phyloP scores from a whole-genome alignment of 1,139 yeast genomes.

The Nematodospora anomalae region DNA sequence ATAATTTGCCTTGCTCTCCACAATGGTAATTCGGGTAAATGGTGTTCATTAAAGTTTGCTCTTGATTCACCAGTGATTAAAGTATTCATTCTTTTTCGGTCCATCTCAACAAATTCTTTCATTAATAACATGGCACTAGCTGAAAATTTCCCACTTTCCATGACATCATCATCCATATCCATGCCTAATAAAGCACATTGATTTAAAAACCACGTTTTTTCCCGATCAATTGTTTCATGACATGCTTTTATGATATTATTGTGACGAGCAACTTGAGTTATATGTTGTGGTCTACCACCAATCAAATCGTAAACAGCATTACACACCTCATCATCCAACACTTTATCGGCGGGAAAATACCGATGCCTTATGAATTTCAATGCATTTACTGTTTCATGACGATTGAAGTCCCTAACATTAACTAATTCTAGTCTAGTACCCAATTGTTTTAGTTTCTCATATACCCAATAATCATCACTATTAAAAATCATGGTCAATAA shows the following conservation, averaged over 20 bases:
- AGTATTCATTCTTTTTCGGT: conserved; percentile 37
- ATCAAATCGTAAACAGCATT: conserved; percentile 64
- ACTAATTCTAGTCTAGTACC: conserved; percentile 77
- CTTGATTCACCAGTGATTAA: conserved; percentile 25
- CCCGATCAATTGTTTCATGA: conserved; percentile 71
- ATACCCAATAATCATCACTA: conserved; percentile 86
- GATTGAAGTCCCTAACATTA: conserved; percentile 64
- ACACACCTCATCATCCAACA: conserved; percentile 43
- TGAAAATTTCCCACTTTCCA: conserved; percentile 81
- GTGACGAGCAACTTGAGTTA: conserved; percentile 72
- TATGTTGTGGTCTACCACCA: conserved; percentile 85
- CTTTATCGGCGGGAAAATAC: conserved; percentile 37
- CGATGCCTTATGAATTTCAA: conserved; percentile 52
- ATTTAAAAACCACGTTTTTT: conserved; percentile 82
- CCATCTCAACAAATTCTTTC: conserved; percentile 72
- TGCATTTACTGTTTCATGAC: conserved; percentile 58
- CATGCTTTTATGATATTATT: conserved; percentile 62
- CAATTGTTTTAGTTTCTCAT: conserved; percentile 68
- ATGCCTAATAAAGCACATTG: conserved; percentile 78
- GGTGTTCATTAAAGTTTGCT: conserved; percentile 39
- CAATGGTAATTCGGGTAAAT: conserved; percentile 70
- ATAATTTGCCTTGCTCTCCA: conserved; percentile 85
- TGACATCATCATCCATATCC: conserved; percentile 86
- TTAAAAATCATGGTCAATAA: conserved; percentile 74
- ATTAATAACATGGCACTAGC: conserved; percentile 75